Conservation (phyloP, 805 yeast genomes). For the Lachancea thermotolerans region DNA sequence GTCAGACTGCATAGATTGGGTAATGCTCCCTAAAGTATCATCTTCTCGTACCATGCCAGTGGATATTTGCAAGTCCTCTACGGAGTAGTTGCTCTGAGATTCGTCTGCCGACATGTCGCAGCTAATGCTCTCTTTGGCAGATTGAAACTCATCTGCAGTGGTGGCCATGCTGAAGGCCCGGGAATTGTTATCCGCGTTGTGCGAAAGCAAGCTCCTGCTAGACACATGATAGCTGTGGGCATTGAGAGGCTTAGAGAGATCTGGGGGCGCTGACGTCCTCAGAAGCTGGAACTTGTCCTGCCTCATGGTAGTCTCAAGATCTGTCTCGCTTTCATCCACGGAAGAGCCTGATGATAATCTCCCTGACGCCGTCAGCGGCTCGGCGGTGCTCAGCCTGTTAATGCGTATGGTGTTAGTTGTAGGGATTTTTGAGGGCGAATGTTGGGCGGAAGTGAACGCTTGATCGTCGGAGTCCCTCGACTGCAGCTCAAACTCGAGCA, state of each 20-base stretch:
- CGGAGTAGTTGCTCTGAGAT: slow-evolving; percentile 5
- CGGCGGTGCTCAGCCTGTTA: slow-evolving; percentile 14
- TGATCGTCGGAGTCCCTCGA: slow-evolving; percentile 8
- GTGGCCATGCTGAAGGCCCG: slow-evolving; percentile 23
- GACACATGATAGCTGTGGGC: slow-evolving; percentile 7
- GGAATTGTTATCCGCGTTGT: slow-evolving; percentile 11
- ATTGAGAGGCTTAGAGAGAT: neutral
- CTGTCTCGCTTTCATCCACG: slow-evolving; percentile 17
- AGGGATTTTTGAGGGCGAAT: slow-evolving; percentile 25
- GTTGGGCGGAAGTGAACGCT: slow-evolving; percentile 6
- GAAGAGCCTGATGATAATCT: slow-evolving; percentile 26
- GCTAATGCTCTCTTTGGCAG: slow-evolving; percentile 16
- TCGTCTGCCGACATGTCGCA: slow-evolving; percentile 3
- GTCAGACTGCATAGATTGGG: too few species aligned
- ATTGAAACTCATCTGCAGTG: slow-evolving; percentile 21
- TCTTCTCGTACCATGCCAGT: slow-evolving; percentile 8
- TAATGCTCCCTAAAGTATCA: slow-evolving; percentile 1
- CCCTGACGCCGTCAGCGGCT: slow-evolving; percentile 9
- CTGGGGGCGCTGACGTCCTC: slow-evolving; percentile 5
- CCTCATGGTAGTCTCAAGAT: slow-evolving; percentile 15
- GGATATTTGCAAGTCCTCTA: slow-evolving; percentile 17
- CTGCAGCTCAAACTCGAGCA: slow-evolving; percentile 10
- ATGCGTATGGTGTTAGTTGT: slow-evolving; percentile 22
- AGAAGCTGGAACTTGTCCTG: slow-evolving; percentile 16
- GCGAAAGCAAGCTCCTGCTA: slow-evolving; percentile 2